A percentile compares a stretch with the other conserved stretches of the same genome.
Evolutionary conservation across 2,329 filamentous ascomycete species (phyloP).

Genomic region (Hypomyces perniciosus): DNA sequence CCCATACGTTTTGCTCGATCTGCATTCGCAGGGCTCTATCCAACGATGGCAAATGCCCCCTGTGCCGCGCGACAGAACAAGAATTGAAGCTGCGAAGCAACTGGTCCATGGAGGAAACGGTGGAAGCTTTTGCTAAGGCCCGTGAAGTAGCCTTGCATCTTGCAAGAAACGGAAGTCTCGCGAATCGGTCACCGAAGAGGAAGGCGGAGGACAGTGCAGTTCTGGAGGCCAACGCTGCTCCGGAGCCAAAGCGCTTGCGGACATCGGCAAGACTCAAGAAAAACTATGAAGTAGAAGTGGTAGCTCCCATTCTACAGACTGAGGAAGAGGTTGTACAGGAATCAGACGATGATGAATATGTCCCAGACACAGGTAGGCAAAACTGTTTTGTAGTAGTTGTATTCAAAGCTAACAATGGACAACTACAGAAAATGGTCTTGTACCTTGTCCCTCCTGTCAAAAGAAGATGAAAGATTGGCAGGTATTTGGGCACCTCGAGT

Average conservation of each 20-base stretch:
- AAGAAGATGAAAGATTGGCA: conserved; percentile 70
- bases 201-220: conserved; percentile 35
- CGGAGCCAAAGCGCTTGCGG: conserved; percentile 43
- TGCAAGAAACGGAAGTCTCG: conserved; percentile 39
- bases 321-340: conserved; percentile 16
- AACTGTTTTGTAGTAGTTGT: no score
- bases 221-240: conserved; percentile 21
- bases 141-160: conserved; percentile 58
- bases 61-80: conserved; percentile 73
- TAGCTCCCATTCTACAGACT: background rate
- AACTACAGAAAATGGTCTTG: conserved; percentile 61
- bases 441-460: conserved; percentile 77
- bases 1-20: conserved; percentile 92
- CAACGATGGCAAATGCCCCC: conserved; percentile 78
- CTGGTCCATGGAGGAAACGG: conserved; percentile 76
- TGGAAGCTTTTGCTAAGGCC: conserved; percentile 67
- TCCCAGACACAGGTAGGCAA: conserved; percentile 23
- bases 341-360: conserved; percentile 26
- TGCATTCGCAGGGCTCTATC: conserved; percentile 86
- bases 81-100: conserved; percentile 81
- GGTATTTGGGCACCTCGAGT: conserved; percentile 78
- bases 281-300: conserved; percentile 31
- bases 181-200: conserved; percentile 42
- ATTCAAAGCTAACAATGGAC: background rate
- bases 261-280: conserved; percentile 47